These are phyloP conservation scores for Talaromyces borbonicus DNA, from an alignment of 495 filamentous ascomycete species.

Conservation along the genomic window DNA sequence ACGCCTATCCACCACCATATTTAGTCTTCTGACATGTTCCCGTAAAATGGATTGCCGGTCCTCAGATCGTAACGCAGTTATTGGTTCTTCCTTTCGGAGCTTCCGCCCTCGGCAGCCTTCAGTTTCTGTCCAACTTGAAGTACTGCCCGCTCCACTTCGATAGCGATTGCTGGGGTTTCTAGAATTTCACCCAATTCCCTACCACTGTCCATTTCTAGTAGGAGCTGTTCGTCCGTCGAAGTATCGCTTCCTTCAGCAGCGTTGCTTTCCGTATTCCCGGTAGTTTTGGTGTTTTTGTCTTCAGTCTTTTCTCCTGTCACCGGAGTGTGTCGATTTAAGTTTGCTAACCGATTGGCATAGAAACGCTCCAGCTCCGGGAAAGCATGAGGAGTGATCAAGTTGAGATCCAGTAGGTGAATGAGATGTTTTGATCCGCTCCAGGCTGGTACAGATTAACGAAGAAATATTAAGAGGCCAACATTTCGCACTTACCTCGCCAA, in stretches of 20 bases:
- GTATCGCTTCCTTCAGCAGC: neutral
- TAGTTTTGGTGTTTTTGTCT: neutral
- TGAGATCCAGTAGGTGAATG: constrained; percentile 63
- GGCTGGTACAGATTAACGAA: constrained; percentile 31
- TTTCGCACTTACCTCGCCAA: constrained; percentile 44
- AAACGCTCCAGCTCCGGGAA: constrained; percentile 58
- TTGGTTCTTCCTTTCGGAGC: too few species aligned
- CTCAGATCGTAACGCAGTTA: too few species aligned
- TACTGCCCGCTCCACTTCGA: constrained; percentile 85
- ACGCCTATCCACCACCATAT: too few species aligned
- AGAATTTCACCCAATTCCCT: constrained; percentile 57
- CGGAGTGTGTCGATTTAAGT: too few species aligned
- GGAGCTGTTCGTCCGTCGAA: constrained; percentile 42
- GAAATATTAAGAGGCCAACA: neutral
- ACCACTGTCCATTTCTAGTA: constrained; percentile 47
- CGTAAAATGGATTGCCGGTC: too few species aligned
- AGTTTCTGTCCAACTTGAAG: constrained; percentile 72
- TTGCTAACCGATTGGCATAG: constrained; percentile 45
- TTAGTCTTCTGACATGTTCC: too few species aligned
- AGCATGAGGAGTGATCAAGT: constrained; percentile 53
- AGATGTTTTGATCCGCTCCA: constrained; percentile 77
- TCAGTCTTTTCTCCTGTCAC: neutral
- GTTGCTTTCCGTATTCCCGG: neutral
- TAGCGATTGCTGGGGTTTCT: constrained; percentile 70
- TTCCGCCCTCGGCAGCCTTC: too few species aligned